These are phyloP conservation scores for Plantago coronopus DNA, from an alignment of 305 asterid species.

Conservation along the genomic window DNA sequence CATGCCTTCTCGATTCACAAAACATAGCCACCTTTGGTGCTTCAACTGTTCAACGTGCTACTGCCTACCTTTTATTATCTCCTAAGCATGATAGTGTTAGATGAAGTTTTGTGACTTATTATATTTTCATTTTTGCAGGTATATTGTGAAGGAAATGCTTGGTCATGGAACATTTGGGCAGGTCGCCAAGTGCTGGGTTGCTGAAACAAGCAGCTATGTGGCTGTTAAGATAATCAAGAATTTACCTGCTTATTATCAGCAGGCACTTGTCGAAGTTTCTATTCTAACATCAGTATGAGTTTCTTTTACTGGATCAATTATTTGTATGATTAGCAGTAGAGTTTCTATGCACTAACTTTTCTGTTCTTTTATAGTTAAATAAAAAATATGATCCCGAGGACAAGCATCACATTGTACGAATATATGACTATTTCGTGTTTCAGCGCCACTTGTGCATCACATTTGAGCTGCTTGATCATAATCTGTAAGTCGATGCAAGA, in stretches of 20 bases:
- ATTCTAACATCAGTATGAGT: constrained; percentile 71
- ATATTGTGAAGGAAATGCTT: constrained; percentile 85
- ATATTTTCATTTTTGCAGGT: constrained; percentile 51
- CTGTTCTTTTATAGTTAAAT: constrained; percentile 56
- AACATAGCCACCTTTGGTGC: not conserved
- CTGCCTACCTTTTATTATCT: constrained; percentile 18
- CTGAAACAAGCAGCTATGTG: constrained; percentile 65
- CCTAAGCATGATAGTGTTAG: constrained; percentile 19
- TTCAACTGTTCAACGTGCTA: constrained; percentile 12
- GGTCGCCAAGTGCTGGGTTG: constrained; percentile 98
- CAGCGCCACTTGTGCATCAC: constrained; percentile 91
- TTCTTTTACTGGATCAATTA: constrained; percentile 26
- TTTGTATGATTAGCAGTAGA: constrained; percentile 27
- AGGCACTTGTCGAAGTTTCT: constrained; percentile 97
- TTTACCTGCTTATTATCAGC: constrained; percentile 97
- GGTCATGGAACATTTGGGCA: constrained; percentile 99
- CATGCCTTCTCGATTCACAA: not conserved
- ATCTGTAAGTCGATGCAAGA: constrained; percentile 63
- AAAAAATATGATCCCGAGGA: constrained; percentile 98
- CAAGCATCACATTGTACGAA: constrained; percentile 97
- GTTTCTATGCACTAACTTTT: constrained; percentile 22
- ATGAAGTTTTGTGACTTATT: constrained; percentile 18
- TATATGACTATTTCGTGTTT: constrained; percentile 82
- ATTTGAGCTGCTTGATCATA: constrained; percentile 89
- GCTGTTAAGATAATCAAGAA: constrained; percentile 97